Evolutionary conservation across 1,284 basidiomycete genomes (phyloP), one percentile per base, ranked within the genome.

Genomic region (Ustilago hordei): DNA sequence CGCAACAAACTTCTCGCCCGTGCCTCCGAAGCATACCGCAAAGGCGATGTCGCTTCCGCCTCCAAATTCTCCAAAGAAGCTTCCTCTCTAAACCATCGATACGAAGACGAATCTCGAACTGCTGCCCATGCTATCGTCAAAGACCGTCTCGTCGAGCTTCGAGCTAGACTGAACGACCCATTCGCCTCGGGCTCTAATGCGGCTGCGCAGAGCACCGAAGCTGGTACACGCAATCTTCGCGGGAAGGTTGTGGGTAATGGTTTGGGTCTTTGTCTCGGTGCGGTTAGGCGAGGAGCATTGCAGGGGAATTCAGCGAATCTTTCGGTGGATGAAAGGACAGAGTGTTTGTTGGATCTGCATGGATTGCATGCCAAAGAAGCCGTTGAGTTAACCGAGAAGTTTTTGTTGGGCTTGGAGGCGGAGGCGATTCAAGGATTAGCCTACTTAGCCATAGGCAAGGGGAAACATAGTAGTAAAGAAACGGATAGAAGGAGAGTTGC

Each of bases 1-100:
- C 89, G 96, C 38, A 98, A 98, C 83, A 94, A 94, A 12, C 96
- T 94, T 84, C 89, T 99, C n/a, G 94, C 93, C 2, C 91, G 94
- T 52, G 96, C 96, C 5, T 95, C 96, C 1, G 95, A 98, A 83
- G 95, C 95, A 2, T 98, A 94, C 92, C 89, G 94, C 53, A 90
- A 93, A 12, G 95, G 95, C 4, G 95, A 99, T 79, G 95, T 95
- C 3, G 94, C 94, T 0, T 93, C 93, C 0, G 96, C 96, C 28
- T 96, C 97, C 86, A 89, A 94, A 55, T 98, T 95, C 88, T 94
- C 92, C 78, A 89, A 93, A 45, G 95, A 98, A 84, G 96, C 95
- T 4, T 94, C 96, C 81, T 93, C 95, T 52, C 88, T 98, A 69
- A 98, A 98, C 84, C 91, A 90, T 45, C 93, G 93, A 86, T 96